Conservation (phyloP, 257 asterid species). For the Nicotiana knightiana region DNA sequence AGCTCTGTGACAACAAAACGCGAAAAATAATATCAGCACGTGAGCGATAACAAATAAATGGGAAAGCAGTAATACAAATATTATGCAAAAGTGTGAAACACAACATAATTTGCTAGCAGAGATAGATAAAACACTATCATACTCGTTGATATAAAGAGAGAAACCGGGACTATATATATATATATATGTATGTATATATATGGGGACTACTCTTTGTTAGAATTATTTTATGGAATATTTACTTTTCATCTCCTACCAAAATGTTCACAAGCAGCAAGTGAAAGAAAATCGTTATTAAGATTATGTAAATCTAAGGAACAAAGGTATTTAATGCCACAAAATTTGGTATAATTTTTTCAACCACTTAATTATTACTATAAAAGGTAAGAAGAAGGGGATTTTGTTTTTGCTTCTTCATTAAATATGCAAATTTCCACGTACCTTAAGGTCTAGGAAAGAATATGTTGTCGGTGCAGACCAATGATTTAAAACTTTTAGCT, state of each 20-base stretch:
- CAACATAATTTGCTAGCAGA: no score
- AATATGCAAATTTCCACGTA: background rate
- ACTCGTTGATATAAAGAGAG: no score
- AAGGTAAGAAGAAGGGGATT: background rate
- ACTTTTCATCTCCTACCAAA: background rate
- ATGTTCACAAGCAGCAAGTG: background rate
- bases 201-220: no score
- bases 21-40: no score
- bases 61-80: no score
- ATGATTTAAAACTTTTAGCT: background rate
- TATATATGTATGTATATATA: no score
- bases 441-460: background rate
- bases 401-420: background rate
- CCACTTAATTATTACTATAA: background rate
- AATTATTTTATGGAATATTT: background rate
- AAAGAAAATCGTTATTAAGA: background rate
- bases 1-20: no score
- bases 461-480: slow-evolving; percentile 5
- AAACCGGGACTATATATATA: no score
- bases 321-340: background rate
- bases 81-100: no score
- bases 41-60: no score
- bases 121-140: no score
- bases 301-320: background rate
- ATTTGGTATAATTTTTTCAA: background rate